phyloP scores from a whole-genome alignment of 2,329 filamentous ascomycete species.

The Pyricularia pennisetigena region DNA sequence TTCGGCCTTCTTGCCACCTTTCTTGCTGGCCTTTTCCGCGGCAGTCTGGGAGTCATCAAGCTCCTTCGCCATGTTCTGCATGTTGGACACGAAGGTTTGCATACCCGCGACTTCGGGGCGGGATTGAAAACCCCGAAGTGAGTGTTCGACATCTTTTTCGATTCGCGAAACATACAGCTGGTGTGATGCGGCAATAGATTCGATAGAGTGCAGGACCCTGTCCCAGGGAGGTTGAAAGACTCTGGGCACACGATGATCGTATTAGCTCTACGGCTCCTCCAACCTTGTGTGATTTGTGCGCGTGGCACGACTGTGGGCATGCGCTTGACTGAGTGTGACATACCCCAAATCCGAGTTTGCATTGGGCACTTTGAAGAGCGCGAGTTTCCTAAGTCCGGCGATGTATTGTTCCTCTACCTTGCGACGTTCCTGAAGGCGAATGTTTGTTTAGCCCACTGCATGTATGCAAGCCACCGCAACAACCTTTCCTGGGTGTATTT shows the following conservation, averaged over 20 bases:
- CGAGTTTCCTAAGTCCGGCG: conserved; percentile 69
- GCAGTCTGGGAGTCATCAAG: conserved; percentile 77
- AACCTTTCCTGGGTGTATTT: neutral
- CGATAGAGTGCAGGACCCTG: conserved; percentile 70
- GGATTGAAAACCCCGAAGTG: conserved; percentile 65
- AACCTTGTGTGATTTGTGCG: neutral
- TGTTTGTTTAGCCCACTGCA: neutral
- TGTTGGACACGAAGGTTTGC: conserved; percentile 70
- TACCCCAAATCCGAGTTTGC: conserved; percentile 80
- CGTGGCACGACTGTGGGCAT: neutral
- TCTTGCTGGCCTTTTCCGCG: conserved; percentile 72
- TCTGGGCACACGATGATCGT: conserved; percentile 35
- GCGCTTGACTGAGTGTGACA: conserved; percentile 17
- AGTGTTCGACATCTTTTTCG: conserved; percentile 78
- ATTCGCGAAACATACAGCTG: conserved; percentile 70
- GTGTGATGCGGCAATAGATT: conserved; percentile 76
- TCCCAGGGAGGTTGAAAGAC: conserved; percentile 89
- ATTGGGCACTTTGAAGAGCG: conserved; percentile 64
- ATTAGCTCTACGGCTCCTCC: neutral
- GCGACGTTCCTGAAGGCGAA: conserved; percentile 69
- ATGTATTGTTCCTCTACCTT: conserved; percentile 88
- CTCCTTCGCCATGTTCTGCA: conserved; percentile 72
- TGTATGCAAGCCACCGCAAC: neutral
- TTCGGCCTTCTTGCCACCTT: conserved; percentile 70
- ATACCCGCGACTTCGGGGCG: conserved; percentile 75